phyloP scores from a whole-genome alignment of 129 eudicot species.

The Deinandra increscens region DNA sequence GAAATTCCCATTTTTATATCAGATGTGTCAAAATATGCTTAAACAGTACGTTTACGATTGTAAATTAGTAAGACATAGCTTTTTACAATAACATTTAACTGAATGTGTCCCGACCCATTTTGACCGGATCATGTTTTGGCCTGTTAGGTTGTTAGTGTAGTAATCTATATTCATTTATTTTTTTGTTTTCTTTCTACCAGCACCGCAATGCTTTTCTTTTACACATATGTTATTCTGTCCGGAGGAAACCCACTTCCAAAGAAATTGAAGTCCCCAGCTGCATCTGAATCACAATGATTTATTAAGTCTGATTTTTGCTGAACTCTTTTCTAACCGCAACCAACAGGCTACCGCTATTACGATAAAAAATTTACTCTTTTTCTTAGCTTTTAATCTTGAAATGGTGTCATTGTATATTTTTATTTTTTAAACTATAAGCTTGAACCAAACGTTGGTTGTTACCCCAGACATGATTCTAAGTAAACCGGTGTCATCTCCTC shows the following conservation, averaged over 20 bases:
- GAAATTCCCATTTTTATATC: no score
- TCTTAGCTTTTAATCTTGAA: no score
- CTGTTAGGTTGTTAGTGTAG: background rate
- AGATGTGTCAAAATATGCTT: background rate
- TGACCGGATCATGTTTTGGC: background rate
- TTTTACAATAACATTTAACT: background rate
- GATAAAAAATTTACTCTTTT: background rate
- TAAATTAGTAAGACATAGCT: background rate
- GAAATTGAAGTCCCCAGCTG: conserved; percentile 53
- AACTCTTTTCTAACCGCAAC: background rate
- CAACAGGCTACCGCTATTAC: background rate
- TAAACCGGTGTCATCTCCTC: no score
- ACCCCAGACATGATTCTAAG: no score
- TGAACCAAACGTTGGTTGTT: no score
- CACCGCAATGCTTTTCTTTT: conserved; percentile 82
- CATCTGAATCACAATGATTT: conserved; percentile 33
- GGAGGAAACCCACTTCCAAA: conserved; percentile 98
- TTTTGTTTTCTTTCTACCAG: conserved; percentile 22
- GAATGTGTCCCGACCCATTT: background rate
- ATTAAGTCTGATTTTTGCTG: background rate
- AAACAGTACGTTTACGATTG: background rate
- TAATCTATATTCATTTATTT: background rate
- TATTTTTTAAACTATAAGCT: no score
- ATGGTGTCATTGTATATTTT: no score
- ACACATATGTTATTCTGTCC: conserved; percentile 69